Conservation (phyloP, 345 rosid genomes). For the Citrus sinensis region DVS_A1.0 CM039168.1:24785501-24786000, state of each 20-base stretch:
- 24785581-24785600: background rate
- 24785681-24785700: background rate
- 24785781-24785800: constrained; percentile 29
- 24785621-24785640: background rate
- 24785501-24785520: background rate
- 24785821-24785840: constrained; percentile 2
- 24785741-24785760: too few relatives aligned
- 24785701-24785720: background rate
- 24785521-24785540: background rate
- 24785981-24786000: too few relatives aligned
- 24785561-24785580: background rate
- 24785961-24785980: too few relatives aligned
- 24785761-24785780: background rate
- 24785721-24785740: too few relatives aligned
- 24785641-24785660: background rate
- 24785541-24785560: background rate
- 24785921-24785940: too few relatives aligned
- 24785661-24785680: background rate
- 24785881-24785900: too few relatives aligned
- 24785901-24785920: too few relatives aligned
- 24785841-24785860: background rate
- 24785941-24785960: too few relatives aligned
- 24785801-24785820: constrained; percentile 1
- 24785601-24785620: background rate
- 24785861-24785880: too few relatives aligned